A percentile compares a stretch with the other conserved stretches of the same genome.
phyloP scores from a whole-genome alignment of 352 stramenopile genomes.

The Pythium phragmiticola region DNA sequence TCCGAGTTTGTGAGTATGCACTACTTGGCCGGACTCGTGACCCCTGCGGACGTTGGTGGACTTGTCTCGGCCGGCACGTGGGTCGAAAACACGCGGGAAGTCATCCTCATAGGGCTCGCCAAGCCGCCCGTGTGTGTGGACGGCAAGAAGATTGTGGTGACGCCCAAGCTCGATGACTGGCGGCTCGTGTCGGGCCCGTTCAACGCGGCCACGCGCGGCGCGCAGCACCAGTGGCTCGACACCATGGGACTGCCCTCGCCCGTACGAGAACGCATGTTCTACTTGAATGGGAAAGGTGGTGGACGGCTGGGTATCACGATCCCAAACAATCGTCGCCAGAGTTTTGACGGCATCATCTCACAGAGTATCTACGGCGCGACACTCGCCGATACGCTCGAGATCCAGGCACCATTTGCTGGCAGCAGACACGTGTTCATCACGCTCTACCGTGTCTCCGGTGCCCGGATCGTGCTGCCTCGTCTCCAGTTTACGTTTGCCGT shows the following conservation, averaged over 20 bases:
- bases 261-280: constrained; percentile 34
- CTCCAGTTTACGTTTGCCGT: constrained; percentile 41
- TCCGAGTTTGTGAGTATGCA: constrained; percentile 37
- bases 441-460: constrained; percentile 31
- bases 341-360: constrained; percentile 35
- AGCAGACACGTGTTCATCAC: constrained; percentile 33
- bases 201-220: neutral
- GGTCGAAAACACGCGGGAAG: constrained; percentile 37
- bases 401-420: constrained; percentile 20
- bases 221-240: constrained; percentile 33
- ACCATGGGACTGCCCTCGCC: constrained; percentile 30
- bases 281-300: constrained; percentile 28
- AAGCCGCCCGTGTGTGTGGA: constrained; percentile 12
- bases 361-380: constrained; percentile 34
- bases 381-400: constrained; percentile 34
- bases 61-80: constrained; percentile 31
- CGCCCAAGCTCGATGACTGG: constrained; percentile 3
- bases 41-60: constrained; percentile 35
- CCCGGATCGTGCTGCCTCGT: constrained; percentile 28
- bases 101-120: constrained; percentile 30
- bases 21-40: constrained; percentile 33
- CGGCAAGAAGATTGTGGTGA: constrained; percentile 2
- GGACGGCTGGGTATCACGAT: constrained; percentile 30
- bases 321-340: constrained; percentile 34
- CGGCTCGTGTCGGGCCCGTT: constrained; percentile 14